Percentiles rank a stretch among this genome's conserved stretches.
Conservation (phyloP, 2,329 filamentous ascomycete genomes). For the Dendryphion nanum region DNA sequence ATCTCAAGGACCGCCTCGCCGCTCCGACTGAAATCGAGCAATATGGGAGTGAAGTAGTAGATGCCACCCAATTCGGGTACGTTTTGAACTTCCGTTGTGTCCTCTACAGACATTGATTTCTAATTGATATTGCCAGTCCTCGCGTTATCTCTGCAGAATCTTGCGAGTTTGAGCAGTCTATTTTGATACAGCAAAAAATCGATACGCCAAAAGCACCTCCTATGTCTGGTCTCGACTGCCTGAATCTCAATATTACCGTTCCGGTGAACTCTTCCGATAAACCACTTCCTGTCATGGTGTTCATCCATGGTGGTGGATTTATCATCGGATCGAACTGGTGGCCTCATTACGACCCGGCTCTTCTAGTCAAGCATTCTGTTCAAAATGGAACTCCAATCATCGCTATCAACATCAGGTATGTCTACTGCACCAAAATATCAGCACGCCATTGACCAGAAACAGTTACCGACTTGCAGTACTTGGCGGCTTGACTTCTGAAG, state of each 20-base stretch:
- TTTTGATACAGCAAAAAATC: slow-evolving; percentile 20
- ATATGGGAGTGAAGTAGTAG: slow-evolving; percentile 13
- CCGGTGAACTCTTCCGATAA: slow-evolving; percentile 22
- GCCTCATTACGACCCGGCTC: slow-evolving; percentile 50
- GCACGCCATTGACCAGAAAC: background rate
- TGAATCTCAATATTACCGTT: slow-evolving; percentile 51
- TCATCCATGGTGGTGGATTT: slow-evolving; percentile 54
- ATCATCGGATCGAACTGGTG: slow-evolving; percentile 49
- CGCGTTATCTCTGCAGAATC: slow-evolving; percentile 15
- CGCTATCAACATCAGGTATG: slow-evolving; percentile 43
- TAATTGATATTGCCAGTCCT: slow-evolving; percentile 11
- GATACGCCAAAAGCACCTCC: slow-evolving; percentile 12
- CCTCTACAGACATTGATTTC: background rate
- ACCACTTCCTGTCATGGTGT: slow-evolving; percentile 51
- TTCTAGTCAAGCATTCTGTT: slow-evolving; percentile 44
- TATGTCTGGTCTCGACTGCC: slow-evolving; percentile 48
- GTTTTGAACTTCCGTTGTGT: background rate
- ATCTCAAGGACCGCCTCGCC: slow-evolving; percentile 29
- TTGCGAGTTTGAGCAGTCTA: slow-evolving; percentile 16
- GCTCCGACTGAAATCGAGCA: slow-evolving; percentile 21
- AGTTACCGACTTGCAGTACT: slow-evolving; percentile 27
- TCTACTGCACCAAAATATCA: slow-evolving; percentile 14
- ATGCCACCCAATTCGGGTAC: slow-evolving; percentile 33
- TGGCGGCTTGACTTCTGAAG: slow-evolving; percentile 45
- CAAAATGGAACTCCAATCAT: slow-evolving; percentile 45